Evolutionary conservation across 2,329 filamentous ascomycete species (phyloP).

Genomic region (Colletotrichum falcatum): DNA sequence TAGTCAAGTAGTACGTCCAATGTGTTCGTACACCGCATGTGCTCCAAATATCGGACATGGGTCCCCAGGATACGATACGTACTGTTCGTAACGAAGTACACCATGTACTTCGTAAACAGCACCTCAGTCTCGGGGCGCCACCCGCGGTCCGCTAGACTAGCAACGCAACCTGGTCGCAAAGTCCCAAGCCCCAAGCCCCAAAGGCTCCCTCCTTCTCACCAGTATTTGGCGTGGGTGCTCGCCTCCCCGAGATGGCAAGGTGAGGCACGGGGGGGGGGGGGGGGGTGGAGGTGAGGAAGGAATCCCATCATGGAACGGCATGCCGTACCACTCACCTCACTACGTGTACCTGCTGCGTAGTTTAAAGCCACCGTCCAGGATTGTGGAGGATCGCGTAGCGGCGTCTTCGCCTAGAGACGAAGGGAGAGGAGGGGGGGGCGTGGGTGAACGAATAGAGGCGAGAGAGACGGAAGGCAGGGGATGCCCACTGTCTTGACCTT

Average conservation of each 20-base stretch:
- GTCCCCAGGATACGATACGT: slow-evolving; percentile 8
- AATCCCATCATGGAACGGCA: slow-evolving; percentile 12
- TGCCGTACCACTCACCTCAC: slow-evolving; percentile 1
- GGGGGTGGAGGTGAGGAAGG: slow-evolving; percentile 11
- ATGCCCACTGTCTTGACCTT: background rate
- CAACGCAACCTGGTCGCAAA: background rate
- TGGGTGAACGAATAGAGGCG: background rate
- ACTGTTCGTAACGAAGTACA: too few relatives aligned
- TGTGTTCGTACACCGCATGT: background rate
- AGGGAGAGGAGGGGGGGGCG: background rate
- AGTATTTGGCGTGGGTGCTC: background rate
- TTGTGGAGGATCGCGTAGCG: slow-evolving; percentile 30
- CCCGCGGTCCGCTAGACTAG: slow-evolving; percentile 32
- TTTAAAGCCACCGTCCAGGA: slow-evolving; percentile 13
- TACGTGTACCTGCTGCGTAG: background rate
- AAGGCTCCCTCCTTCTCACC: too few relatives aligned
- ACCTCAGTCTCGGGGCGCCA: slow-evolving; percentile 36
- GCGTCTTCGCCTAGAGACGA: slow-evolving; percentile 16
- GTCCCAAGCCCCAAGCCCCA: slow-evolving; percentile 2
- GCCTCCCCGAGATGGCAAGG: background rate
- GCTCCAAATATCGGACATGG: slow-evolving; percentile 9
- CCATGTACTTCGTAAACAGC: background rate
- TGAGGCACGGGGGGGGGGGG: background rate
- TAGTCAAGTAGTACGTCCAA: background rate
- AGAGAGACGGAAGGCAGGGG: background rate